Evolutionary conservation across 768 basidiomycete species (phyloP), one percentile per base, ranked within the genome.

Genomic region (Boletus tomentosulus): DNA sequence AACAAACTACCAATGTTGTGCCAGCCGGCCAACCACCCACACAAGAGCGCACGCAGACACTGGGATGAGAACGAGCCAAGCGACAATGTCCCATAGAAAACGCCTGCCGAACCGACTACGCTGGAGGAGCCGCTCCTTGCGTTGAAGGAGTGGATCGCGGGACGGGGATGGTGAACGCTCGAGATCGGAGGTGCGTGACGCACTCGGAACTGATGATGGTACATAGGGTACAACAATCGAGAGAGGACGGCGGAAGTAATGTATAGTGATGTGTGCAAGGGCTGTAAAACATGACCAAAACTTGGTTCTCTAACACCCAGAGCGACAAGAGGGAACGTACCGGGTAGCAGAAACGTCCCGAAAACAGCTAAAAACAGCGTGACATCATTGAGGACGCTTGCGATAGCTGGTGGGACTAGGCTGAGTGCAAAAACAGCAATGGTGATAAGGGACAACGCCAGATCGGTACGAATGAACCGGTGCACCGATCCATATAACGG

Each of bases 81-180:
- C 84, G 15, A 85, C 83, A n/a, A 89, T 63, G 68, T 95, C 91
- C 89, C 92, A 94, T 15, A 86, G 68, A 37, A 96, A 71, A 30
- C 94, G 78, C 59, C 82, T 82, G 37, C 82, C 81, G 42, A 85
- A 77, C 60, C 92, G 81, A 44, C 79, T 77, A 51, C 81, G 81
- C 71, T 97, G 94, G 55, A 98, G 72, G 39, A 84, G 84, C 44
- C 83, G 76, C 70, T 98, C 94, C 73, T 98, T 98, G 56, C 89
- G 78, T 61, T 89, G 83, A 31, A 98, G 73, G 22, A 98, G 81
- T 53, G 88, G 85, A 63, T 90, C 87, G 19, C 75, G 70, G 13
- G 74, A 69, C 38, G 75, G 62, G 37, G 57, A 70, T 19, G 56
- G 61, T 37, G 61, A 62, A 13, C 57, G 54, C 25, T 57, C 63